Percentiles rank a stretch among this genome's conserved stretches.
Conservation (phyloP, 129 eudicot species). For the Helianthus tuberosus region DNA sequence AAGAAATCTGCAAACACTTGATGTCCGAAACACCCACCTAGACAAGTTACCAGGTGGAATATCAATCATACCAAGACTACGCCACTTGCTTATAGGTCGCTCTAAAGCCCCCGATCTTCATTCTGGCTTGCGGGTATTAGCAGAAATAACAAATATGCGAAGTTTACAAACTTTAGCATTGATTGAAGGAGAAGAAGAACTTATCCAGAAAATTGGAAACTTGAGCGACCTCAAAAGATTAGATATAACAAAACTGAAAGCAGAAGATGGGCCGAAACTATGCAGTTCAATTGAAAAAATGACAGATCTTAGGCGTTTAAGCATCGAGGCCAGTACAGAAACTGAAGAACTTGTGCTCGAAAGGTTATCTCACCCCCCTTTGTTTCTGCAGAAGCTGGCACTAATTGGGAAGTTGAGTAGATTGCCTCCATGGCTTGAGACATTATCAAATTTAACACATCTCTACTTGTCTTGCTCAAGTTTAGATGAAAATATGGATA, state of each 20-base stretch:
- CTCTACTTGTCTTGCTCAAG: slow-evolving; percentile 45
- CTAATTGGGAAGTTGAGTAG: slow-evolving; percentile 47
- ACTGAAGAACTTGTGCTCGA: slow-evolving; percentile 48
- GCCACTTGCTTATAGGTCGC: slow-evolving; percentile 55
- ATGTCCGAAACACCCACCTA: slow-evolving; percentile 49
- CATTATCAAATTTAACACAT: slow-evolving; percentile 47
- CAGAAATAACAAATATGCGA: slow-evolving; percentile 41
- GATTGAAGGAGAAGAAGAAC: slow-evolving; percentile 48
- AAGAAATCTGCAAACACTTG: slow-evolving; percentile 62
- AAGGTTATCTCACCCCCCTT: slow-evolving; percentile 39
- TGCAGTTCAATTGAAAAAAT: slow-evolving; percentile 52
- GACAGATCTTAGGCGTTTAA: slow-evolving; percentile 43
- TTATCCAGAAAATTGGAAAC: slow-evolving; percentile 43
- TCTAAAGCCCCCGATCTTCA: slow-evolving; percentile 16
- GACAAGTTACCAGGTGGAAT: slow-evolving; percentile 52
- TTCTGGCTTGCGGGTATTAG: slow-evolving; percentile 41
- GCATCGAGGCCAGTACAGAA: slow-evolving; percentile 35
- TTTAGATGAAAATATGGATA: slow-evolving; percentile 34
- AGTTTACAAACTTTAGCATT: slow-evolving; percentile 52
- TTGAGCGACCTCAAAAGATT: slow-evolving; percentile 56
- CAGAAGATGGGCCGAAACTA: slow-evolving; percentile 36
- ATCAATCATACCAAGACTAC: slow-evolving; percentile 41
- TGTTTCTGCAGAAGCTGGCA: slow-evolving; percentile 54
- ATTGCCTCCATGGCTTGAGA: slow-evolving; percentile 54
- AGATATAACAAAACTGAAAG: slow-evolving; percentile 45